A percentile compares a stretch with the other conserved stretches of the same genome.
phyloP scores from a whole-genome alignment of 306 rosid species.

The Glycine latifolia region DNA sequence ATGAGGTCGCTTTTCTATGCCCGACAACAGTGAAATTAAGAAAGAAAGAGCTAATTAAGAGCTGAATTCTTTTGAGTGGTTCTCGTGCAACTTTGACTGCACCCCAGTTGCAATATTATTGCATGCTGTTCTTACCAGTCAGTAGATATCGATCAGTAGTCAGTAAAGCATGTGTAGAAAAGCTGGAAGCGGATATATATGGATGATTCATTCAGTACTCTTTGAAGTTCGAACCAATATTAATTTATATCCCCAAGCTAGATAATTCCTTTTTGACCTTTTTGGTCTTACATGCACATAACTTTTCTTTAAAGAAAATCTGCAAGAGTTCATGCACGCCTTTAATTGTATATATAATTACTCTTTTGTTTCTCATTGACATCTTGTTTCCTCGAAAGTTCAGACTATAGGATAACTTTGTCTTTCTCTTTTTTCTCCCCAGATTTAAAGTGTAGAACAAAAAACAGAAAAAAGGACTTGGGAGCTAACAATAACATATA shows the following conservation, averaged over 20 bases:
- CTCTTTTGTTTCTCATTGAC: neutral
- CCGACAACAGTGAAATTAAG: conserved; percentile 14
- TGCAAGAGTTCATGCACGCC: neutral
- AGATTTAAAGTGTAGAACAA: neutral
- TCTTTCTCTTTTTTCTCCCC: neutral
- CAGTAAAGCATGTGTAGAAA: conserved; percentile 26
- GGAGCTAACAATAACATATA: neutral
- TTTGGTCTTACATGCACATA: neutral
- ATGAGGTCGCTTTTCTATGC: conserved; percentile 37
- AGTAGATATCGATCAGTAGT: neutral
- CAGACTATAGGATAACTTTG: neutral
- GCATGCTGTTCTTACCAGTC: neutral
- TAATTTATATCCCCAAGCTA: neutral
- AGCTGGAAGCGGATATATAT: conserved; percentile 23
- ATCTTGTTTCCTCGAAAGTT: neutral
- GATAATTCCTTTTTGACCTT: neutral
- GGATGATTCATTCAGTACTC: conserved; percentile 20
- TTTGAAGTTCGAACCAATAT: conserved; percentile 18
- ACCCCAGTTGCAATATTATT: too few species aligned
- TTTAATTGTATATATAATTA: neutral
- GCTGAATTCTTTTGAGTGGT: conserved; percentile 15
- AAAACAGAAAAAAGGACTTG: neutral
- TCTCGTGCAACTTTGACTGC: conserved; percentile 53
- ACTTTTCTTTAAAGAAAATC: conserved; percentile 19
- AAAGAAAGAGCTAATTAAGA: neutral